These are phyloP conservation scores for Penicillium robsamsonii DNA, from an alignment of 495 filamentous ascomycete genomes.

Conservation along the genomic window DNA sequence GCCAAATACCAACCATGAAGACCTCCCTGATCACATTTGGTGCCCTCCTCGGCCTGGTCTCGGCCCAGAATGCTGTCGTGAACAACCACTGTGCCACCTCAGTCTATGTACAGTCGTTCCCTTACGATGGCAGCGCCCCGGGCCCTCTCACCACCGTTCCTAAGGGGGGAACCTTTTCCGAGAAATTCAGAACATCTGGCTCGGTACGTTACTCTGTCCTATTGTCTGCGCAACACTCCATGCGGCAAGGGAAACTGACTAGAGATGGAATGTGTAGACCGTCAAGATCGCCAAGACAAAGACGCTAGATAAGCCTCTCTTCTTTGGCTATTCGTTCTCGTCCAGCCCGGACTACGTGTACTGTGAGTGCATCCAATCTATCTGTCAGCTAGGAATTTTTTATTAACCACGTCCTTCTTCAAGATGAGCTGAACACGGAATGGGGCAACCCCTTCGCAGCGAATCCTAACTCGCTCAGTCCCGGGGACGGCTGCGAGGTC, in stretches of 20 bases:
- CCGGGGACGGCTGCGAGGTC: conserved; percentile 28
- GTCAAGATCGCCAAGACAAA: conserved; percentile 32
- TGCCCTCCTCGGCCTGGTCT: conserved; percentile 25
- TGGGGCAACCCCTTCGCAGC: conserved; percentile 34
- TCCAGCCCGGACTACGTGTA: conserved; percentile 31
- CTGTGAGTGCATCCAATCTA: conserved; percentile 25
- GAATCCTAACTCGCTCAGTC: conserved; percentile 28
- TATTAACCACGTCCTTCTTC: conserved; percentile 13
- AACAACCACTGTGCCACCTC: conserved; percentile 27
- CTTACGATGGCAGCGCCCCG: conserved; percentile 29
- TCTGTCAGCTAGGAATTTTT: conserved; percentile 7
- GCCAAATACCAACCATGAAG: conserved; percentile 25
- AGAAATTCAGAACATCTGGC: conserved; percentile 26
- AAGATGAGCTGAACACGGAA: conserved; percentile 32
- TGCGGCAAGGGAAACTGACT: conserved; percentile 17
- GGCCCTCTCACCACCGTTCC: conserved; percentile 30
- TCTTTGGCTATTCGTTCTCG: conserved; percentile 33
- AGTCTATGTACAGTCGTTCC: conserved; percentile 33
- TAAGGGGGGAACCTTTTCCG: conserved; percentile 26
- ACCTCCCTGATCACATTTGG: conserved; percentile 20
- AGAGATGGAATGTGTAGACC: conserved; percentile 22
- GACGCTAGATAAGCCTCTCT: conserved; percentile 26
- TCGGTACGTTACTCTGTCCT: conserved; percentile 24
- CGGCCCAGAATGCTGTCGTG: conserved; percentile 30
- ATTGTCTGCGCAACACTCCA: conserved; percentile 2